Percentiles rank a stretch among this genome's conserved stretches.
Conservation (phyloP, 106 monocot species). For the Gastrodia elata region DNA sequence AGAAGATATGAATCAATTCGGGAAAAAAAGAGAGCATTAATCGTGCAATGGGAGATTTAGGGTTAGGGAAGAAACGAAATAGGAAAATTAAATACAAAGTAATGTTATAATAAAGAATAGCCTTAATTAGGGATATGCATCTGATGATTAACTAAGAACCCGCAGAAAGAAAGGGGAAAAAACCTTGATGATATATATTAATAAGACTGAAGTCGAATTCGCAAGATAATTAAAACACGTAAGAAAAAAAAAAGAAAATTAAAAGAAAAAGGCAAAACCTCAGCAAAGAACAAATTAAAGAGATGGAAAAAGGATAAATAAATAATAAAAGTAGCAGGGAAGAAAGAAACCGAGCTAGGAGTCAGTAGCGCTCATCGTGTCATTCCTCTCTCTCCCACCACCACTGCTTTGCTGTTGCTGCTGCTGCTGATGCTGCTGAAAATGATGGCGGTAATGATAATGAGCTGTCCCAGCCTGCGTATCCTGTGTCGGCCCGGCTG, state of each 20-base stretch:
- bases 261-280: background rate
- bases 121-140: no score
- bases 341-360: background rate
- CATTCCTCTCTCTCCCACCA: conserved; percentile 35
- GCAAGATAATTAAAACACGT: background rate
- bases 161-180: no score
- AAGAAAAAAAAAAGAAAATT: background rate
- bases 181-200: background rate
- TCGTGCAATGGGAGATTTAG: no score
- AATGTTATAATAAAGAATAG: no score
- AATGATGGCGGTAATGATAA: conserved; percentile 9
- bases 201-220: background rate
- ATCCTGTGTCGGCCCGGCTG: conserved; percentile 8
- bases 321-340: background rate
- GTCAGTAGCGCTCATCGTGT: conserved; percentile 56
- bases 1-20: no score
- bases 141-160: no score
- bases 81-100: no score
- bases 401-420: conserved; percentile 17
- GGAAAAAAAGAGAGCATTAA: no score
- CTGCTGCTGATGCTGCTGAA: background rate
- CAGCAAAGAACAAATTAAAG: background rate
- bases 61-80: no score
- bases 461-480: background rate
- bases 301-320: background rate